phyloP scores from a whole-genome alignment of 169 alveolate genomes.

The Plasmodium vivax region DNA sequence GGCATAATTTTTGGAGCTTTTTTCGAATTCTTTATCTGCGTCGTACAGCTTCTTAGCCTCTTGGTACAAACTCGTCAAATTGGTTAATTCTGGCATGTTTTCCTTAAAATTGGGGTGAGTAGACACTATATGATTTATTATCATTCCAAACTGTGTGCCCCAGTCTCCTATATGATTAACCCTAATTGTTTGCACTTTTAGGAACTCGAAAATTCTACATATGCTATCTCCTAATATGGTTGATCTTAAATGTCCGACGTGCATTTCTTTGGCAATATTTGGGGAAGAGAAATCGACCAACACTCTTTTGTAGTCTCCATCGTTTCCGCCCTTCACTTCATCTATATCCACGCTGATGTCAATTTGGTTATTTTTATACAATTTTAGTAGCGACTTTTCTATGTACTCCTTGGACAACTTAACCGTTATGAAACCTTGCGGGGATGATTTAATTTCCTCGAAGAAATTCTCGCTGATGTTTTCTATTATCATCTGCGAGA shows the following conservation, averaged over 20 bases:
- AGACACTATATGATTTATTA: conserved; percentile 90
- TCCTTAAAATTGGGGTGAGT: conserved; percentile 93
- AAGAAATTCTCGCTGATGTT: conserved; percentile 76
- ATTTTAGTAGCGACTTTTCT: conserved; percentile 53
- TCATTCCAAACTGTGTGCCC: conserved; percentile 99
- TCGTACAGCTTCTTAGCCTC: conserved; percentile 92
- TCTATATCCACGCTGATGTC: conserved; percentile 55
- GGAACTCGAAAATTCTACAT: conserved; percentile 88
- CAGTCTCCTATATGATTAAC: conserved; percentile 99
- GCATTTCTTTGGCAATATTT: conserved; percentile 99
- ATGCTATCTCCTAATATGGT: conserved; percentile 97
- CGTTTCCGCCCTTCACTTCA: conserved; percentile 16
- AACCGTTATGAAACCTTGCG: conserved; percentile 85
- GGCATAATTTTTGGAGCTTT: conserved; percentile 86
- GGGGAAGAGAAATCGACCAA: conserved; percentile 99
- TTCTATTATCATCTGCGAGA: conserved; percentile 82
- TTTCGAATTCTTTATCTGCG: conserved; percentile 89
- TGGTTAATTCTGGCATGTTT: conserved; percentile 93
- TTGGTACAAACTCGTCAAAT: conserved; percentile 95
- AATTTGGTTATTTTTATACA: conserved; percentile 75
- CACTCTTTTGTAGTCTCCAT: conserved; percentile 13
- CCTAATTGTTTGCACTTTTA: conserved; percentile 89
- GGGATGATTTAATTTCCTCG: conserved; percentile 86
- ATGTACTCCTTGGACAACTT: conserved; percentile 74
- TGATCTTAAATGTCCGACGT: conserved; percentile 99